Conservation (phyloP, 352 stramenopile species). For the Phytopythium cucurbitacearum region DNA sequence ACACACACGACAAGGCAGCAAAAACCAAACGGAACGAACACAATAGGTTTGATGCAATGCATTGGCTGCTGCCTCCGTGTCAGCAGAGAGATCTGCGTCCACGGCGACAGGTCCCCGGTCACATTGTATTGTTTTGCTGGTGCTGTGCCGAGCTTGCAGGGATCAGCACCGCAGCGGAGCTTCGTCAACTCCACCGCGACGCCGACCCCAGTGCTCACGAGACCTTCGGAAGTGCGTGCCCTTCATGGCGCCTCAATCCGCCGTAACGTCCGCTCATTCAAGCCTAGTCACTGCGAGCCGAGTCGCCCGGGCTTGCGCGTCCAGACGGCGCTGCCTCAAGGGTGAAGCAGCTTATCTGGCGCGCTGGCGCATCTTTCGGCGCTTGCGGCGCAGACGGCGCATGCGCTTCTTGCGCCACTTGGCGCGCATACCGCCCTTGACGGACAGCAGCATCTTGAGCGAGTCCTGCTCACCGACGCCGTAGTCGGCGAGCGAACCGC, state of each 20-base stretch:
- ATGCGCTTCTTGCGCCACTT: slow-evolving; percentile 99
- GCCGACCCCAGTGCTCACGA: no score
- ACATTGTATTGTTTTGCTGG: no score
- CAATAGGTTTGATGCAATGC: no score
- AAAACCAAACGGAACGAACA: no score
- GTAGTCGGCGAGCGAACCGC: slow-evolving; percentile 90
- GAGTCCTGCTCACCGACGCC: slow-evolving; percentile 90
- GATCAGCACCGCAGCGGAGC: no score
- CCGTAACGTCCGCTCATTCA: not conserved
- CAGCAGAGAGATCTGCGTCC: no score
- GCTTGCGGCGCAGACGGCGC: slow-evolving; percentile 96
- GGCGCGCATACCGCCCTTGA: slow-evolving; percentile 93
- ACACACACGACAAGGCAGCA: no score
- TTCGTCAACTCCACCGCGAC: no score
- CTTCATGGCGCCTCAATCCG: not conserved
- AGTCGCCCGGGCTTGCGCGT: slow-evolving; percentile 2
- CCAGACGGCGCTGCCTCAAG: slow-evolving; percentile 2
- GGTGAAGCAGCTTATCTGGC: slow-evolving; percentile 90
- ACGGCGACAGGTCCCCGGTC: no score
- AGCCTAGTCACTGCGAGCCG: not conserved
- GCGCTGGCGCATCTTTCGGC: slow-evolving; percentile 98
- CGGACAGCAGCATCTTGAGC: slow-evolving; percentile 89
- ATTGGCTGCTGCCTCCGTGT: no score
- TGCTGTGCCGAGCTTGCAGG: no score
- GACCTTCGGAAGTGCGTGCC: no score